Evolutionary conservation across 1,284 basidiomycete genomes (phyloP).

Genomic region (Ustilago cynodontis): DNA sequence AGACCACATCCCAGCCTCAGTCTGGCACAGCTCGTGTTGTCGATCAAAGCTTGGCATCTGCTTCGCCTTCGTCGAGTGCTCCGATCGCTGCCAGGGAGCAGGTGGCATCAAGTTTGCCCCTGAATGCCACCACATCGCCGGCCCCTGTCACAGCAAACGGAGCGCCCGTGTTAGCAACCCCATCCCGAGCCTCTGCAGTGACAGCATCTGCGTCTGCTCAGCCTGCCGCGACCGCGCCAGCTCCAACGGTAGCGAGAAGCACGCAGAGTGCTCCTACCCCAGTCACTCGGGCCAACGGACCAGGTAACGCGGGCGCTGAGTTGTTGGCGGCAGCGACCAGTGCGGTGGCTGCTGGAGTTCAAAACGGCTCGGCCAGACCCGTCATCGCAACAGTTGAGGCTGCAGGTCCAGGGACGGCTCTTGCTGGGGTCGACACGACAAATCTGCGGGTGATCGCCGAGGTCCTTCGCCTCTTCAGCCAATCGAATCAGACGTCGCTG

Average conservation of each 20-base stretch:
- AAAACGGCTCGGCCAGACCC: background rate
- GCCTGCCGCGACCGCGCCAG: background rate
- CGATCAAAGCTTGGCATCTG: background rate
- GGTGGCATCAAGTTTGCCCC: too few species aligned
- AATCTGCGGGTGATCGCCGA: conserved; percentile 33
- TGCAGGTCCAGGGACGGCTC: background rate
- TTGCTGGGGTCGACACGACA: conserved; percentile 15
- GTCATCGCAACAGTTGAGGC: background rate
- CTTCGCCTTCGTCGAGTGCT: background rate
- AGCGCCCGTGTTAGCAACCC: background rate
- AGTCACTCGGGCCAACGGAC: background rate
- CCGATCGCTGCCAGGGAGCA: background rate
- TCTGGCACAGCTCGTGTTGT: background rate
- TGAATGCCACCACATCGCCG: too few species aligned
- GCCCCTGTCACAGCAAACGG: background rate
- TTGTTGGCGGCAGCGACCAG: conserved; percentile 10
- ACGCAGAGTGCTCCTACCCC: background rate
- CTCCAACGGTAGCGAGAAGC: background rate
- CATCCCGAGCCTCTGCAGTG: background rate
- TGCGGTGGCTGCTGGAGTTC: conserved; percentile 9
- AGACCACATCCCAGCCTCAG: background rate
- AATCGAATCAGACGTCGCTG: conserved; percentile 17
- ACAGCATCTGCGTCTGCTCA: background rate
- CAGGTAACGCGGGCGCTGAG: background rate
- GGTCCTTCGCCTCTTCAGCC: conserved; percentile 33